Conservation (phyloP, 2,329 filamentous ascomycete genomes). For the Aspergillus piperis region DNA sequence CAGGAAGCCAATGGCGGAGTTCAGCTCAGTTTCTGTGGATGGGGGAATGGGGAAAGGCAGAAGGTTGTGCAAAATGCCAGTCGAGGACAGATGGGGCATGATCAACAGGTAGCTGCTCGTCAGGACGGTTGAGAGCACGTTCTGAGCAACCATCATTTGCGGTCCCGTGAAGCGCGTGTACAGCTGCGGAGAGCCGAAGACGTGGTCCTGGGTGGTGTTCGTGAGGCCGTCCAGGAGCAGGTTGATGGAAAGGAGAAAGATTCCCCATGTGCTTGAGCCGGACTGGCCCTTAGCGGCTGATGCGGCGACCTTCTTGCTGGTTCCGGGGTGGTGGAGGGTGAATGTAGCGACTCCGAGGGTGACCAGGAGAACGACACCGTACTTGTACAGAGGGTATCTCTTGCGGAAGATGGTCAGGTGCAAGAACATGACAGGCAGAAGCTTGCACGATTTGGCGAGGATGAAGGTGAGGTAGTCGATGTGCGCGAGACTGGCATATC, state of each 20-base stretch:
- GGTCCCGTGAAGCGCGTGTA: conserved; percentile 83
- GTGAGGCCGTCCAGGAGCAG: conserved; percentile 93
- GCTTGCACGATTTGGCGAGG: conserved; percentile 95
- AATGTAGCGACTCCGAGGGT: conserved; percentile 93
- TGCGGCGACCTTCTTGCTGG: conserved; percentile 54
- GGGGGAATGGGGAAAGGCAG: conserved; percentile 61
- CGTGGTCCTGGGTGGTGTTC: conserved; percentile 94
- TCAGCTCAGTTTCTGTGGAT: conserved; percentile 72
- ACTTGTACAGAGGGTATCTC: conserved; percentile 93
- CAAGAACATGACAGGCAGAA: conserved; percentile 97
- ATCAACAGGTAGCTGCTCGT: conserved; percentile 75
- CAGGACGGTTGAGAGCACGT: conserved; percentile 78
- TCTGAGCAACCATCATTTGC: conserved; percentile 99
- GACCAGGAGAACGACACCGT: conserved; percentile 86
- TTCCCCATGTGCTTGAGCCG: conserved; percentile 66
- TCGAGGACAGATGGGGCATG: conserved; percentile 76
- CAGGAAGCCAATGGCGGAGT: conserved; percentile 78
- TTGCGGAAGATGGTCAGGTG: conserved; percentile 90
- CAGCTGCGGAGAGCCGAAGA: conserved; percentile 65
- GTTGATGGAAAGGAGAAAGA: conserved; percentile 83
- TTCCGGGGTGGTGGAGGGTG: conserved; percentile 77
- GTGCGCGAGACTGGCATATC: conserved; percentile 86
- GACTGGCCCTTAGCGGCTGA: conserved; percentile 56
- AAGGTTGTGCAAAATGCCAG: conserved; percentile 63
- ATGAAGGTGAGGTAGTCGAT: conserved; percentile 99